Percentiles rank a stretch among this genome's conserved stretches.
These are phyloP conservation scores for Orbilia quercus DNA, from an alignment of 2,329 filamentous ascomycete species.

Conservation along the genomic window DNA sequence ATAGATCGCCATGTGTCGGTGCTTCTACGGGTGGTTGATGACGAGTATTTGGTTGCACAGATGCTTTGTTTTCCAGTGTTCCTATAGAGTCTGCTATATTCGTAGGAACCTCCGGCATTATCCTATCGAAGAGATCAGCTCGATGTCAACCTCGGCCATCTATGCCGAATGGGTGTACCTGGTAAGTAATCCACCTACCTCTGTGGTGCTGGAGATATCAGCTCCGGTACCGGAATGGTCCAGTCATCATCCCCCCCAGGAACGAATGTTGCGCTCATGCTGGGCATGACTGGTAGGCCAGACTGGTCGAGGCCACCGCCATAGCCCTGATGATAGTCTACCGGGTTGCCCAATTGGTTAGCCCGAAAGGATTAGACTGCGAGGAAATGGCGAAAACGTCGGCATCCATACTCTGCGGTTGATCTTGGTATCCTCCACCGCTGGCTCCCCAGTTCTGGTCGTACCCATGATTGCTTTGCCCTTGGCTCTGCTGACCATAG, in stretches of 20 bases:
- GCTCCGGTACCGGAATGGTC: conserved; percentile 73
- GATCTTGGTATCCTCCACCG: conserved; percentile 37
- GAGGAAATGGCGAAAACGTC: neutral
- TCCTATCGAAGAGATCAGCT: conserved; percentile 67
- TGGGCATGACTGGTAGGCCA: conserved; percentile 50
- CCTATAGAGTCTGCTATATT: conserved; percentile 86
- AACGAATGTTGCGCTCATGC: conserved; percentile 73
- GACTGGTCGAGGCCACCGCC: conserved; percentile 46
- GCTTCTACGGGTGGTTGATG: conserved; percentile 52
- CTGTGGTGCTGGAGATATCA: conserved; percentile 77
- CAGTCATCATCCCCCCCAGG: conserved; percentile 76
- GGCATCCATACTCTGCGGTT: conserved; percentile 45
- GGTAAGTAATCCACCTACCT: conserved; percentile 65
- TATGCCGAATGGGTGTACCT: neutral
- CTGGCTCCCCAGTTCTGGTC: conserved; percentile 36
- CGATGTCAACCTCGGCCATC: neutral
- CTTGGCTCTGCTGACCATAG: conserved; percentile 39
- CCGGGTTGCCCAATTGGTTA: conserved; percentile 21
- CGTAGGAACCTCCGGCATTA: conserved; percentile 94
- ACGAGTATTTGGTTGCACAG: conserved; percentile 59
- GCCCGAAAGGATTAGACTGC: neutral
- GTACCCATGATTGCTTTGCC: conserved; percentile 41
- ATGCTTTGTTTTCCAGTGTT: conserved; percentile 54
- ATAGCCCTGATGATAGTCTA: conserved; percentile 45
- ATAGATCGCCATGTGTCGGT: conserved; percentile 46